Evolutionary conservation across 768 basidiomycete genomes (phyloP).

Genomic region (Hygrocybe punicea): DNA sequence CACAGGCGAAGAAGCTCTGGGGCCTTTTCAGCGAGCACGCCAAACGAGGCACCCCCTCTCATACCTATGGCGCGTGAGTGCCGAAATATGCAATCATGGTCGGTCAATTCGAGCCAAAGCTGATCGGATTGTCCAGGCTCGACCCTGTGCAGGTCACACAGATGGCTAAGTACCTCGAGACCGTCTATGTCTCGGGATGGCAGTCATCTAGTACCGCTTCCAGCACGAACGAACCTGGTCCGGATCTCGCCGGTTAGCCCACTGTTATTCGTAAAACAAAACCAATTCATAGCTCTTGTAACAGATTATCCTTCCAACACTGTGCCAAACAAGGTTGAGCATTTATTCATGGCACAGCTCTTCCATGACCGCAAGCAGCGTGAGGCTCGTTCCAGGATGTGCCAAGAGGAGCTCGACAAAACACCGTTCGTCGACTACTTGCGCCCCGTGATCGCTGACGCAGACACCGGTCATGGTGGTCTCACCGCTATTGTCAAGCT

Average conservation of each 20-base stretch:
- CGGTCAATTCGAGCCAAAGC: background rate
- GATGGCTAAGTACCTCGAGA: conserved; percentile 98
- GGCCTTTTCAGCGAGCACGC: conserved; percentile 70
- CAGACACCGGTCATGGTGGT: conserved; percentile 97
- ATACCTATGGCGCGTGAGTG: conserved; percentile 98
- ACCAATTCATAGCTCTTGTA: background rate
- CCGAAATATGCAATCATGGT: background rate
- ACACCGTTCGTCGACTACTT: conserved; percentile 83
- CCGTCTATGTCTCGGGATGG: conserved; percentile 98
- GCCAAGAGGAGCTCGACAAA: conserved; percentile 65
- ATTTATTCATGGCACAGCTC: conserved; percentile 95
- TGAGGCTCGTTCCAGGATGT: conserved; percentile 67
- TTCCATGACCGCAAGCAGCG: conserved; percentile 99
- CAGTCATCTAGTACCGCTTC: conserved; percentile 92
- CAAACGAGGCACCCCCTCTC: conserved; percentile 73
- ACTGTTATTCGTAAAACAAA: background rate
- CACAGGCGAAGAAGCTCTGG: conserved; percentile 86
- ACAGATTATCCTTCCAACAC: conserved; percentile 97
- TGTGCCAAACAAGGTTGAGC: conserved; percentile 97
- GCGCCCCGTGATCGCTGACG: conserved; percentile 93
- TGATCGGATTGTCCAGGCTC: conserved; percentile 52
- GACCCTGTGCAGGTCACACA: conserved; percentile 98
- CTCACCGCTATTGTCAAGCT: conserved; percentile 99
- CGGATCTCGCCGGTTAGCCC: conserved; percentile 86
- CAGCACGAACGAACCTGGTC: conserved; percentile 93